Evolutionary conservation across 176 grass and related monocot genomes (phyloP), one percentile per base, ranked within the genome.

Genomic region (Olyra latifolia): DNA sequence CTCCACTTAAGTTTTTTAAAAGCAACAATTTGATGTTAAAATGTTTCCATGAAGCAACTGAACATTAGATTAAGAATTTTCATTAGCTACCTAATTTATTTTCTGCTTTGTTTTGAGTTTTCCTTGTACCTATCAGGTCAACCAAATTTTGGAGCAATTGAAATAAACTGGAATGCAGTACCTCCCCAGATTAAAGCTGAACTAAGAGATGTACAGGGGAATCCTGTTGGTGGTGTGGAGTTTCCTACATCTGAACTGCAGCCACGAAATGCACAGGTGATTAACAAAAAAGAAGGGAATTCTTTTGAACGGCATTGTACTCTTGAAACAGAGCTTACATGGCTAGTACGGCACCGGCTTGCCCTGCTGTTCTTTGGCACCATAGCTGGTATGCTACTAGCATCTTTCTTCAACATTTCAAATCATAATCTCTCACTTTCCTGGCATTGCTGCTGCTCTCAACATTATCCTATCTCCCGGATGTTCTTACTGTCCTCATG

Each of bases 101-200:
- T 60, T 72, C 71, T 81, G 10, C 15, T 62, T 15, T 76, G 47
- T 75, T 75, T 43, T 29, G 54, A 39, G 16, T 30, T 54, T 45
- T 41, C 17, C 25, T 39, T 76, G 40, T 68, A 62, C 2, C 64
- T 64, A 69, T 77, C 80, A 98, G 95, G 89, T 66, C 83, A 66
- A 69, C 95, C 92, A 78, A 98, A 98, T 81, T 98, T 98, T 74
- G 95, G 95, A 49, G 90, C 90, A 64, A 95, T 93, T 71, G 71
- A 95, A 74, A 88, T 98, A 73, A 47, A 95, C 87, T 98, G 95
- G 95, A 74, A 82, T 66, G 60, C 66, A 54, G 75, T 79, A 53
- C 84, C 90, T 60, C 81, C 59, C 8, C 81, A 14, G 73, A 77
- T 93, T 65, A 95, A 91, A 91, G 59, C 91, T 80, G 90, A 95